These are phyloP conservation scores for Corymbia citriodora DNA, from an alignment of 441 rosid species.

Conservation along the genomic window DNA sequence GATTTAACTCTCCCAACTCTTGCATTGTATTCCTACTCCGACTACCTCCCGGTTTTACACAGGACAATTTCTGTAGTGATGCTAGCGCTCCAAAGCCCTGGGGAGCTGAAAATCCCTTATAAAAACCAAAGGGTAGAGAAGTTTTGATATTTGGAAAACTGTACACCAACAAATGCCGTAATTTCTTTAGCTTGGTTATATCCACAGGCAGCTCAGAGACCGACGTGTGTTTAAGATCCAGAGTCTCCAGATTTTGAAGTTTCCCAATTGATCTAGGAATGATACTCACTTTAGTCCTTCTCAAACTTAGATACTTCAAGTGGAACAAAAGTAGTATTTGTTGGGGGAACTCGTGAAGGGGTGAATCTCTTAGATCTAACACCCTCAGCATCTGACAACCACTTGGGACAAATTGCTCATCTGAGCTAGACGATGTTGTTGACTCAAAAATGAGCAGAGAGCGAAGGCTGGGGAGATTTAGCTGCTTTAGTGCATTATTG, in stretches of 20 bases:
- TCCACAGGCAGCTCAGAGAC: neutral
- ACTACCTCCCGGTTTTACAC: neutral
- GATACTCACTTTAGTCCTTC: accelerated
- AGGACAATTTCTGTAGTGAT: accelerated
- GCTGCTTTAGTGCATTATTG: accelerated
- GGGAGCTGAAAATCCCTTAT: neutral
- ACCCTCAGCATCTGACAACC: accelerated
- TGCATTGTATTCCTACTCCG: neutral
- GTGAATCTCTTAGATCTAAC: neutral
- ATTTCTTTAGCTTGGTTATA: neutral
- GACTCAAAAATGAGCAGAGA: neutral
- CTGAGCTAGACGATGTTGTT: accelerated
- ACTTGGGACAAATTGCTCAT: neutral
- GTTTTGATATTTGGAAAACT: accelerated
- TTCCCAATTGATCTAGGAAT: neutral
- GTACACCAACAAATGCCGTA: too few species aligned
- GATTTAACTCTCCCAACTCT: accelerated
- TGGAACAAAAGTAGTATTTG: neutral
- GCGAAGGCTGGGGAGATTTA: neutral
- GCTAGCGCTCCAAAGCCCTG: accelerated
- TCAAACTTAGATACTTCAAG: neutral
- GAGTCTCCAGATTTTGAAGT: neutral
- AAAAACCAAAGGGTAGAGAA: accelerated
- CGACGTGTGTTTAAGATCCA: neutral
- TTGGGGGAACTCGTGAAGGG: neutral